These are phyloP conservation scores for Pichia cephalocereana DNA, from an alignment of 805 yeast species.

Conservation along the genomic window DNA sequence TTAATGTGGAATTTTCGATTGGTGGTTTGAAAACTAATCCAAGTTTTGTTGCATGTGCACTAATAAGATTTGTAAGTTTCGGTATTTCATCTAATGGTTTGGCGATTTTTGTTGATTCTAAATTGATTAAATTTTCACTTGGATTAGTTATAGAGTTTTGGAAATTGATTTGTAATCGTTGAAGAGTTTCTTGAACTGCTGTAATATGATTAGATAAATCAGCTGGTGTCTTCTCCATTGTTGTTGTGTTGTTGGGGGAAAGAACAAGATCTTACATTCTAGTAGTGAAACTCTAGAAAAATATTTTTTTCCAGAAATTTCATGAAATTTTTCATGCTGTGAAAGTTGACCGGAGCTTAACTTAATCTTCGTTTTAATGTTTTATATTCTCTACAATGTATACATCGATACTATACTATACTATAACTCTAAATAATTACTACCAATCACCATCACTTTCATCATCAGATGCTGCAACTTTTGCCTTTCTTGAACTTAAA, in stretches of 20 bases:
- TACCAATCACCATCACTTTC: conserved; percentile 79
- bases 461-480: conserved; percentile 73
- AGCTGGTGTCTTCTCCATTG: background rate
- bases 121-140: background rate
- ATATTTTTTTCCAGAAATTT: background rate
- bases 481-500: conserved; percentile 67
- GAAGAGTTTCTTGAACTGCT: background rate
- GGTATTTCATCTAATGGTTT: conserved; percentile 47
- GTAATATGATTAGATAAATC: background rate
- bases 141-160: background rate
- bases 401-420: no score
- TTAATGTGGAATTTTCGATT: conserved; percentile 28
- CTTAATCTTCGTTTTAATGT: no score
- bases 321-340: no score
- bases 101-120: conserved; percentile 23
- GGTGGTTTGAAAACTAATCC: conserved; percentile 64
- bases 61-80: conserved; percentile 51
- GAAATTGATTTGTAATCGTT: background rate
- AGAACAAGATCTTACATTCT: background rate
- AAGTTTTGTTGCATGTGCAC: conserved; percentile 71
- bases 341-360: no score
- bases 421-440: background rate
- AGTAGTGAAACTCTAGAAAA: background rate
- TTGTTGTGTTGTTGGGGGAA: background rate
- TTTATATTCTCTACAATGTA: no score